phyloP scores from a whole-genome alignment of 2,329 filamentous ascomycete species.

The Xylariaceae sp. region DNA sequence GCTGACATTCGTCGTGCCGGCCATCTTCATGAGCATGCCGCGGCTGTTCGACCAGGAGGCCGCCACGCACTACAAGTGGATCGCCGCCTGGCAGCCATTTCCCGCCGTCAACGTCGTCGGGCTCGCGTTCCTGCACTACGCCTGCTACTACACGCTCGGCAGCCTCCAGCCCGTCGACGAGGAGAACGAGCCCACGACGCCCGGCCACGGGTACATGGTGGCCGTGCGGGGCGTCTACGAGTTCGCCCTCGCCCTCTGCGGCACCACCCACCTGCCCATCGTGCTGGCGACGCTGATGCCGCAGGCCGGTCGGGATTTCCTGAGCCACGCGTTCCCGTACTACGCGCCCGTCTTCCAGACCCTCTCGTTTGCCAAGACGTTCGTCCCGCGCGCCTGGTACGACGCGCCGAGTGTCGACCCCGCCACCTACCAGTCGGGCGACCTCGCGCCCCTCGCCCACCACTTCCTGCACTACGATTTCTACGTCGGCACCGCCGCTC shows the following conservation, averaged over 20 bases:
- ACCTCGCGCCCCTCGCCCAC: conserved; percentile 31
- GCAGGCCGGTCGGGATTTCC: conserved; percentile 26
- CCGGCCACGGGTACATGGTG: conserved; percentile 36
- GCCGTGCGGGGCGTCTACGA: conserved; percentile 40
- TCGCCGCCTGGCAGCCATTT: conserved; percentile 42
- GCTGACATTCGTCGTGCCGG: conserved; percentile 36
- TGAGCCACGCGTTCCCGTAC: conserved; percentile 31
- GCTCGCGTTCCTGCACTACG: conserved; percentile 34
- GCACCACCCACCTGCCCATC: conserved; percentile 37
- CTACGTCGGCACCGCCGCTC: conserved; percentile 34
- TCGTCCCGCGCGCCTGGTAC: conserved; percentile 34
- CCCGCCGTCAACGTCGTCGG: conserved; percentile 32
- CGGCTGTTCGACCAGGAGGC: conserved; percentile 33
- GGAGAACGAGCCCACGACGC: conserved; percentile 33
- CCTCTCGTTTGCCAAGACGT: conserved; percentile 36
- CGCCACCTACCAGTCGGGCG: conserved; percentile 32
- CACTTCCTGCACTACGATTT: conserved; percentile 43
- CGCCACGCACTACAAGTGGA: conserved; percentile 39
- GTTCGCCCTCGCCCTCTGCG: conserved; percentile 37
- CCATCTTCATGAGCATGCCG: conserved; percentile 40
- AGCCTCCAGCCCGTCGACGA: conserved; percentile 33
- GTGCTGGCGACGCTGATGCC: conserved; percentile 34
- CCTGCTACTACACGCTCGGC: conserved; percentile 35
- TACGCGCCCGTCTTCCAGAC: conserved; percentile 31
- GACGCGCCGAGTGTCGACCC: conserved; percentile 30